Conservation (phyloP, 1,139 yeast species). For the Sugiyamaella neomexicana region DNA sequence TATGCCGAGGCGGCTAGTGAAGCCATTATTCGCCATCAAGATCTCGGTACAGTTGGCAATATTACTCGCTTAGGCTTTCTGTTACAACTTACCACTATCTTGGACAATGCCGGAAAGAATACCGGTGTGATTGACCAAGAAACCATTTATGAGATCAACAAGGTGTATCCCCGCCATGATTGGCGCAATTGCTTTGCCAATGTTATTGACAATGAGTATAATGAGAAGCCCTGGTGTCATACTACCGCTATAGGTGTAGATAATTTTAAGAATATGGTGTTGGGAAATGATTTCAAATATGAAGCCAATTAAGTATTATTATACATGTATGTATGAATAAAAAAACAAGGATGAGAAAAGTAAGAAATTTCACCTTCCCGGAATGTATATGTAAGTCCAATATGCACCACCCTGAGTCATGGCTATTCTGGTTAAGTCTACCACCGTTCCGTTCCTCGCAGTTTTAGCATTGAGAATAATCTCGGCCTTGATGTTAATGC, state of each 20-base stretch:
- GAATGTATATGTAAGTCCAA: too few species aligned
- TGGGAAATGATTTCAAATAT: constrained; percentile 22
- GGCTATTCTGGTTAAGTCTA: too few species aligned
- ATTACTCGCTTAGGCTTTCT: constrained; percentile 27
- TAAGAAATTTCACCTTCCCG: too few species aligned
- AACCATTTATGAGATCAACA: constrained; percentile 26
- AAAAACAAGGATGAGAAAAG: too few species aligned
- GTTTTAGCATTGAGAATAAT: too few species aligned
- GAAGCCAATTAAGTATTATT: neutral
- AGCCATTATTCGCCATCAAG: constrained; percentile 30
- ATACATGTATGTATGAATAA: neutral
- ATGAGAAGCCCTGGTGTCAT: constrained; percentile 28
- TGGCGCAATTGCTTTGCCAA: constrained; percentile 29
- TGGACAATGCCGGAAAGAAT: constrained; percentile 29
- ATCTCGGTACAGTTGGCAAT: constrained; percentile 26
- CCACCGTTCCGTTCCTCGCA: too few species aligned
- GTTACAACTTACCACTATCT: constrained; percentile 28
- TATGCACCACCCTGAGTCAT: too few species aligned
- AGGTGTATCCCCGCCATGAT: constrained; percentile 24
- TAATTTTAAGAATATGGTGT: constrained; percentile 23
- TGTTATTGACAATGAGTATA: constrained; percentile 26
- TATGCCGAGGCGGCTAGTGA: constrained; percentile 30
- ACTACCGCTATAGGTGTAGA: constrained; percentile 25
- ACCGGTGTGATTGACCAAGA: constrained; percentile 22
- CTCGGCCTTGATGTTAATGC: too few species aligned